Percentiles rank a stretch among this genome's conserved stretches.
Evolutionary conservation across 2,329 filamentous ascomycete genomes (phyloP).

Genomic region (Ophiobolus disseminans): DNA sequence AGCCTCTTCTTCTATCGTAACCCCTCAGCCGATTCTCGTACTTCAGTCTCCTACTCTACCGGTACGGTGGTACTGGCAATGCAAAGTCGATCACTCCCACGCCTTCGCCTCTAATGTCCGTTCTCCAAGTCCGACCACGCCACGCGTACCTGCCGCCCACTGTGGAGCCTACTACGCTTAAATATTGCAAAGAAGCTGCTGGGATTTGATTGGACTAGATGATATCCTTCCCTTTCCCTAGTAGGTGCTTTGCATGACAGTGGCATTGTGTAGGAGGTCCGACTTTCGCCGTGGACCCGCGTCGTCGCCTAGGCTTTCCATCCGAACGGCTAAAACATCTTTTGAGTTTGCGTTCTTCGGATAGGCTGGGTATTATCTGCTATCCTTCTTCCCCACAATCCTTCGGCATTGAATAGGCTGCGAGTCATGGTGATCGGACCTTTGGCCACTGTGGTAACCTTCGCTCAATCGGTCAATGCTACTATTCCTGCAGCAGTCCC

Average conservation of each 20-base stretch:
- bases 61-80: background rate
- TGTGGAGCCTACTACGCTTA: too few relatives aligned
- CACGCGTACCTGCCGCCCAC: background rate
- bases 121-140: slow-evolving; percentile 5
- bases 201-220: background rate
- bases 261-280: background rate
- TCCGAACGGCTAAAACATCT: slow-evolving; percentile 13
- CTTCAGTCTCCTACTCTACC: background rate
- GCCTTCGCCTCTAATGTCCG: background rate
- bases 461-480: background rate
- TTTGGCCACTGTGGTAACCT: background rate
- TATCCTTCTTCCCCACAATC: background rate
- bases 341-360: background rate
- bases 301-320: slow-evolving; percentile 17
- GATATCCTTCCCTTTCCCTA: too few relatives aligned
- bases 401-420: background rate
- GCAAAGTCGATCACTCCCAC: slow-evolving; percentile 4
- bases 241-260: too few relatives aligned
- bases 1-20: background rate
- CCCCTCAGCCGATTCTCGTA: background rate
- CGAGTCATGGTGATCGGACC: slow-evolving; percentile 1
- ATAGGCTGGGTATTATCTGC: background rate
- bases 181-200: background rate
- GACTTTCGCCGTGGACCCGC: slow-evolving; percentile 5
- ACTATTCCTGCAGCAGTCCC: background rate